Evolutionary conservation across 2,329 filamentous ascomycete genomes (phyloP), one percentile per base, ranked within the genome.

Genomic region (Curvularia eragrostidis): DNA sequence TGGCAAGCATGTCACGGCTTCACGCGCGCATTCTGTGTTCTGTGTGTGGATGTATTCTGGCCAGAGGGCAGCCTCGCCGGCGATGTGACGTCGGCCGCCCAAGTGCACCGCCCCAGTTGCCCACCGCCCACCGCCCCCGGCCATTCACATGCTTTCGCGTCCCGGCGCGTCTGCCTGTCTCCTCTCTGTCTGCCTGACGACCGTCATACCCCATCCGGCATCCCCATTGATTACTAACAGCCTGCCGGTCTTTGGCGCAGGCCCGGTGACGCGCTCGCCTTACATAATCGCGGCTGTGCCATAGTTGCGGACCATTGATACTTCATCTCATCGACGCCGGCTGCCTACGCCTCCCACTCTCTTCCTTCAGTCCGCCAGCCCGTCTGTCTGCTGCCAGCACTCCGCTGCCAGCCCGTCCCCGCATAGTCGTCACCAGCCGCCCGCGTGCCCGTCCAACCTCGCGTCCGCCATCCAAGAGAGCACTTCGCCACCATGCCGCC

Each of bases 401-500:
- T 18, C 26, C 28, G 7, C 19, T 21, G 28, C 19, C 28, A 32
- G 15, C 21, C 34, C 32, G 19, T 5, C 10, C 32, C 18, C 7
- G 41, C 7, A 24, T 26, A 18, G n/a, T 46, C 34, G 34, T 23
- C 48, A 7, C 21, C 34, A 18, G 10, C 21, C 5, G 13, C 19
- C 58, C 18, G 15, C 32, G 41, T 18, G 3, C 24, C n/a, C 43
- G 30, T 21, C 36, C 34, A 1, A 28, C 38, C 4, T 12, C n/a
- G 12, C 21, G 8, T 19, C 18, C 30, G n/a, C 80, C 56, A 82
- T 80, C 52, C 19, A 55, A 26, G 6, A 26, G 47, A 56, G 28
- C 19, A 34, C 21, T 36, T 32, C 54, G 43, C 54, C 63, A 64
- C 53, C 18, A 80, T 80, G 78, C 73, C 79, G 38, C 74, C 77